Percentiles rank a stretch among this genome's conserved stretches.
These are phyloP conservation scores for Wallacemonas collosoma DNA, from an alignment of 208 protist genomes.

Conservation along the genomic window DNA sequence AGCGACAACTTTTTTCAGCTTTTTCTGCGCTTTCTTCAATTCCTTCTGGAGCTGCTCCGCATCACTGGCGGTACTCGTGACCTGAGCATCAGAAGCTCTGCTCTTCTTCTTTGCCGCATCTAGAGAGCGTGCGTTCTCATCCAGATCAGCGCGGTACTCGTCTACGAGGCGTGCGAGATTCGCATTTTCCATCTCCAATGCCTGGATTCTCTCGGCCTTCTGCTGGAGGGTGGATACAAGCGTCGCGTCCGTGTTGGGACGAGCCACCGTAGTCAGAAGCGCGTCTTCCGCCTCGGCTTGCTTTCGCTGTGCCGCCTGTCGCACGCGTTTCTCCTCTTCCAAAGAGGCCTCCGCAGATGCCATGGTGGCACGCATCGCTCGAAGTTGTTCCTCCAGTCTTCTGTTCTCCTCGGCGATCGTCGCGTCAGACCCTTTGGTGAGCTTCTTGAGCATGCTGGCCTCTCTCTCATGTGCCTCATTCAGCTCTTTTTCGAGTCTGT, in stretches of 20 bases:
- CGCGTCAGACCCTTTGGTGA: conserved; percentile 3
- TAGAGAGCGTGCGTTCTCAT: conserved; percentile 11
- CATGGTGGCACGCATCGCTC: background rate
- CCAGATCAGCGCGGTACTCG: conserved; percentile 30
- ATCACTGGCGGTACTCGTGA: background rate
- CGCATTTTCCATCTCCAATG: conserved; percentile 44
- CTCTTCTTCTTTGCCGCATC: conserved; percentile 12
- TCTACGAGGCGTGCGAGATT: conserved; percentile 46
- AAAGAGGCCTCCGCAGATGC: background rate
- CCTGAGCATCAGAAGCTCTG: conserved; percentile 9
- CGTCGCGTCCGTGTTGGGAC: conserved; percentile 12
- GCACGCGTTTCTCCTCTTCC: background rate
- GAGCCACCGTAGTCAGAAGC: background rate
- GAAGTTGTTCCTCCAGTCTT: background rate
- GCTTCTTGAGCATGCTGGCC: background rate
- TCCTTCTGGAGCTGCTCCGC: conserved; percentile 32
- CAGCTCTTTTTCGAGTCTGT: conserved; percentile 18
- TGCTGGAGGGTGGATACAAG: conserved; percentile 24
- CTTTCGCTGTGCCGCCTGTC: background rate
- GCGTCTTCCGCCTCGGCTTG: conserved; percentile 18
- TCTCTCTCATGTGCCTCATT: background rate
- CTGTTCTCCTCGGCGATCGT: background rate
- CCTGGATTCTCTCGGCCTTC: conserved; percentile 29
- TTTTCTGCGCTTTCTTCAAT: conserved; percentile 44
- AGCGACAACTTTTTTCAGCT: conserved; percentile 32